Evolutionary conservation across 2,329 filamentous ascomycete species (phyloP), one percentile per base, ranked within the genome.

Genomic region (Talaromyces sp.): DNA sequence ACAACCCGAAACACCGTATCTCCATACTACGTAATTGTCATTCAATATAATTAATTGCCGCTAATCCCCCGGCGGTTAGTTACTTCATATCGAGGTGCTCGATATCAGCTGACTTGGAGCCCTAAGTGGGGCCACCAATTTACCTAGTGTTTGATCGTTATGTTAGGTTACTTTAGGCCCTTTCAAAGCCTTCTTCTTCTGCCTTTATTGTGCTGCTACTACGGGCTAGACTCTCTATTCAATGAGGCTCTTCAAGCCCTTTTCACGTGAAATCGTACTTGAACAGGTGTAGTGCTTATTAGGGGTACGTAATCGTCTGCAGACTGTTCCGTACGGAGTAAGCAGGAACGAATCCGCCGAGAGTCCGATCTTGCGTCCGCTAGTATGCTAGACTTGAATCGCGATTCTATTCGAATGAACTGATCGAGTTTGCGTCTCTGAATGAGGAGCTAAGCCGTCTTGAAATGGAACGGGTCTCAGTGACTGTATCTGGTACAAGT

Each of bases 91-190:
- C 27, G 14, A 5, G 22, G 52, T 24, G 52, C 19, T 37, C 33
- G 39, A 61, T 61, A 39, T 61, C 59, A 61, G 59, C 59, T 61
- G 59, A 61, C 59, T 41, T 13, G 5, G 31, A 50, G 33, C 43
- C 31, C 59, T 60, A 61, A 50, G 59, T 61, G 59, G 59, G 43
- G 59, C 27, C 24, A 9, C 37, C n/a, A 35, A 24, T 60, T 16
- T 22, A 33, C 43, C 47, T 19, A 35, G 16, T 35, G 16, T 31
- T 50, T 50, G 47, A 27, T 50, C 13, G 27, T 31, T 22, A 22
- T 10, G 33, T 35, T 35, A 35, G 33, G 6, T 10, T 6, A 11
- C 9, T 13, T 37, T 1, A 37, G 13, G 35, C 35, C 35, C 13
- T 11, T 11, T 13, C 35, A 37, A 13, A 37, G 35, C 35, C 3